Base-by-base conservation (phyloP, 257 asterid species). In the Verbena officinalis region DNA sequence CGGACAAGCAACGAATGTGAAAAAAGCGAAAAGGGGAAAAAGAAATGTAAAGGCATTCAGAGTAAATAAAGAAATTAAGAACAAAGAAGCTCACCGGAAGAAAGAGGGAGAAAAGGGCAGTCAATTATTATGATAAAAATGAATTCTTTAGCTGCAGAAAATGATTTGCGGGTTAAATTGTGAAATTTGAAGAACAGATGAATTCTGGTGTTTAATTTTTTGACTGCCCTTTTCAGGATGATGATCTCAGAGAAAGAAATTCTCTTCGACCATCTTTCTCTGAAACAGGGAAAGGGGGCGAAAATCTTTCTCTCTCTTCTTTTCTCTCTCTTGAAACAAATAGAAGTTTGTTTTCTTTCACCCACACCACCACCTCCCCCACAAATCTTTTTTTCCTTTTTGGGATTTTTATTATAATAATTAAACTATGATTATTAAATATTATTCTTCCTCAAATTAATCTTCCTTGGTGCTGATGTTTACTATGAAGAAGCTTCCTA, bases 241-340 rank as follows among this genome's bases (percentile, higher is more conserved):
- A 84, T 86, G 96, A 86, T 88, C 95, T 88, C 88, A 91, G 94
- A 86, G 86, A 78, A 80, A 71, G 77, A 75, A 77, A 69, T 66
- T 83, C 93, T 84, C 93, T 63, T 79, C 93, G 95, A 86, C 84
- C 92, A 87, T 71, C 96, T 76, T 59, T 78, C 79, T 83, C 90
- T 83, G 91, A 81, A 87, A 82, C 80, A 80, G 83, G 78, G 77
- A 76, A 70, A 60, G 74, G 68, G 75, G 3, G 11, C 40, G 65
- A 38, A 69, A 63, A 36, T 69, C 55, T 51, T 44, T 73, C 74
- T 78, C 78, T 81, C 84, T 76, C 82, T 76, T 57, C 31, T 70
- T 65, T 69, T 69, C 78, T 70, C 79, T 80, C 80, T 80, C 83
- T 73, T 53, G 45, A 67, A 64, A 42, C 34, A 67, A 64, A 24